A percentile compares a stretch with the other conserved stretches of the same genome.
Evolutionary conservation across 2,329 filamentous ascomycete species (phyloP).

Genomic region (Xylaria sp.): DNA sequence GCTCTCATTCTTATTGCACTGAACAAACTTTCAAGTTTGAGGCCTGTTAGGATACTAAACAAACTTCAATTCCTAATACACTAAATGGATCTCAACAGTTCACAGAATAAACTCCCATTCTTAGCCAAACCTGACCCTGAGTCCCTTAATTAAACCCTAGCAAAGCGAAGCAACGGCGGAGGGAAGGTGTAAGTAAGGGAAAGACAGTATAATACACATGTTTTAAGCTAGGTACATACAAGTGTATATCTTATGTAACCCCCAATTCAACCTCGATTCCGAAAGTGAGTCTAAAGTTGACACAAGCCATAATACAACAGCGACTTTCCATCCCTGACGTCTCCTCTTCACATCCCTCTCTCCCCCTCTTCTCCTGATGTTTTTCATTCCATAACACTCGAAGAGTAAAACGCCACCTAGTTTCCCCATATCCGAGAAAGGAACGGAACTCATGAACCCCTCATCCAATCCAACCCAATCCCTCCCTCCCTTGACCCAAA

Average conservation of each 20-base stretch:
- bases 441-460: too few species aligned
- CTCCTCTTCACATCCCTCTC: neutral
- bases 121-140: neutral
- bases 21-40: too few species aligned
- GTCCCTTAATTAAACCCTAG: neutral
- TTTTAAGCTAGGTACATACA: constrained; percentile 27
- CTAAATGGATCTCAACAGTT: too few species aligned
- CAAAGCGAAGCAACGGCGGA: neutral
- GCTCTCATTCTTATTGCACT: too few species aligned
- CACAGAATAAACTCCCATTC: neutral
- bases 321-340: neutral
- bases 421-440: too few species aligned
- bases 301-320: neutral
- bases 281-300: constrained; percentile 2
- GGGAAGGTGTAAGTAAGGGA: neutral
- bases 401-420: constrained; percentile 2
- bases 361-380: neutral
- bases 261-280: constrained; percentile 17
- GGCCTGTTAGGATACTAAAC: too few species aligned
- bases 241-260: constrained; percentile 25
- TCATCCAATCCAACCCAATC: too few species aligned
- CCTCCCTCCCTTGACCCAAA: neutral
- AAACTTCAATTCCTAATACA: neutral
- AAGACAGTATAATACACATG: neutral
- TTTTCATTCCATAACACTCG: constrained; percentile 10